These are phyloP conservation scores for Lepraria neglecta DNA, from an alignment of 495 filamentous ascomycete genomes.

Conservation along the genomic window DNA sequence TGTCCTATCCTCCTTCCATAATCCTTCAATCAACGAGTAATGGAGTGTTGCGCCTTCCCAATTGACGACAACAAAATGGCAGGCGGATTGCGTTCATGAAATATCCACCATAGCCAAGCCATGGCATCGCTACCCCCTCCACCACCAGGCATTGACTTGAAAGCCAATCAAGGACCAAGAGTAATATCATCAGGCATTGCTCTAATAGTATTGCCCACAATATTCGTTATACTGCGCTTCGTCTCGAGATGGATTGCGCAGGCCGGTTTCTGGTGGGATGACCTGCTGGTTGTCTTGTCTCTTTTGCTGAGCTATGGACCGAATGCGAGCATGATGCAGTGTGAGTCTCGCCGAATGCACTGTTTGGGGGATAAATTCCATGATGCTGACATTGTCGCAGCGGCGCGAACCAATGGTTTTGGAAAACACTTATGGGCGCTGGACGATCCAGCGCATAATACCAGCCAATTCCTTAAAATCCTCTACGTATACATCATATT, in stretches of 20 bases:
- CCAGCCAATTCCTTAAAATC: conserved; percentile 21
- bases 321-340: conserved; percentile 14
- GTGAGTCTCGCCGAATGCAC: neutral
- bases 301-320: conserved; percentile 21
- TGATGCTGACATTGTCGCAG: conserved; percentile 7
- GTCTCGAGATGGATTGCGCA: conserved; percentile 29
- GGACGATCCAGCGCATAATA: conserved; percentile 14
- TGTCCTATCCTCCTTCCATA: neutral
- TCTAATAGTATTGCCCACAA: conserved; percentile 32
- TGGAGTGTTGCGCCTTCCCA: neutral
- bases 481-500: conserved; percentile 24
- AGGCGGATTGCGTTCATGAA: neutral
- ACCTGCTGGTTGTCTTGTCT: conserved; percentile 32
- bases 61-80: neutral
- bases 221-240: conserved; percentile 33
- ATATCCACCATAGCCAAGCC: conserved; percentile 9
- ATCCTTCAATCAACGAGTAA: neutral
- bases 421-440: conserved; percentile 22
- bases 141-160: conserved; percentile 41
- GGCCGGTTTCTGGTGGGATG: conserved; percentile 38
- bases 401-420: conserved; percentile 18
- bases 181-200: conserved; percentile 17
- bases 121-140: conserved; percentile 39
- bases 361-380: neutral
- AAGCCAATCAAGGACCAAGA: conserved; percentile 12